These are phyloP conservation scores for Kregervanrija pseudodelftensis DNA, from an alignment of 805 yeast species.

Conservation along the genomic window DNA sequence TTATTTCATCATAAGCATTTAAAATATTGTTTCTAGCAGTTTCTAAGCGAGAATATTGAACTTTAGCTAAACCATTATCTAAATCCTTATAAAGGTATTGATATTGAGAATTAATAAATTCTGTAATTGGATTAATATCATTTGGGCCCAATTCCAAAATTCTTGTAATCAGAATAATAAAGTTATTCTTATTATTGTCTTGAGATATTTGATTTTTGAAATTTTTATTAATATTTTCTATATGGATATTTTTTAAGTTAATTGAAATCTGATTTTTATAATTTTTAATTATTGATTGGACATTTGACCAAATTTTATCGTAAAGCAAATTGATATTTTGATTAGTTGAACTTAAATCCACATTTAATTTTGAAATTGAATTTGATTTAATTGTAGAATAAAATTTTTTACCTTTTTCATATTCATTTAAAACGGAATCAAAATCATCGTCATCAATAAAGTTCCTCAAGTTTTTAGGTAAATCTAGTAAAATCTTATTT, in stretches of 20 bases:
- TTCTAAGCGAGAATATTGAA: conserved; percentile 33
- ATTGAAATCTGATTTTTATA: conserved; percentile 53
- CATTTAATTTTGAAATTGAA: conserved; percentile 2
- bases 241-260: conserved; percentile 30
- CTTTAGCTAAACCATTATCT: conserved; percentile 33
- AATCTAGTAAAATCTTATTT: conserved; percentile 46
- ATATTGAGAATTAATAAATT: conserved; percentile 51
- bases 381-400: conserved; percentile 10
- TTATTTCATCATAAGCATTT: conserved; percentile 24
- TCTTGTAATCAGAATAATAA: conserved; percentile 41
- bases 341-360: no score
- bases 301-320: conserved; percentile 48
- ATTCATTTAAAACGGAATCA: conserved; percentile 49
- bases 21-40: conserved; percentile 34
- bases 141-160: conserved; percentile 52
- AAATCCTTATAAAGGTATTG: conserved; percentile 32
- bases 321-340: conserved; percentile 26
- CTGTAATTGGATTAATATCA: conserved; percentile 53
- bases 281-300: conserved; percentile 43
- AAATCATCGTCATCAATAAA: conserved; percentile 46
- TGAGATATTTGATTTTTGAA: conserved; percentile 6
- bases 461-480: conserved; percentile 42
- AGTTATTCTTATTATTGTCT: conserved; percentile 16
- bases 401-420: conserved; percentile 37
- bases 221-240: conserved; percentile 22